A percentile compares a stretch with the other conserved stretches of the same genome.
These are phyloP conservation scores for Neopestalotiopsis rosae DNA, from an alignment of 2,329 filamentous ascomycete genomes.

Conservation along the genomic window DNA sequence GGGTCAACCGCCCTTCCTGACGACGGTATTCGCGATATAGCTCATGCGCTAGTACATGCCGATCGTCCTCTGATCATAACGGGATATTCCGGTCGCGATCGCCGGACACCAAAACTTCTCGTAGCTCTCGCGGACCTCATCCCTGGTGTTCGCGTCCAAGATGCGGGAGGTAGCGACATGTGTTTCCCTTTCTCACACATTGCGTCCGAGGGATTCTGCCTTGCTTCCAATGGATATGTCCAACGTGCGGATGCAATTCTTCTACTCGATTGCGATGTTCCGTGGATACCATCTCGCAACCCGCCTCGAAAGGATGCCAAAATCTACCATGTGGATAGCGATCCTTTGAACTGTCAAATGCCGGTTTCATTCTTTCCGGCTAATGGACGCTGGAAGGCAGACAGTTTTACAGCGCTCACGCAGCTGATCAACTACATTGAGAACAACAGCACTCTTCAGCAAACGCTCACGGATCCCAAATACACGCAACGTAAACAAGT, in stretches of 20 bases:
- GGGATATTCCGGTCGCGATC: conserved; percentile 54
- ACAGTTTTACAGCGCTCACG: conserved; percentile 48
- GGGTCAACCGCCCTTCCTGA: conserved; percentile 33
- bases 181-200: conserved; percentile 39
- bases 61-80: conserved; percentile 54
- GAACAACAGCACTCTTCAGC: conserved; percentile 14
- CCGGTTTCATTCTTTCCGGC: conserved; percentile 63
- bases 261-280: conserved; percentile 72
- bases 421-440: conserved; percentile 36
- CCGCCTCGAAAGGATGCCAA: conserved; percentile 60
- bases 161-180: conserved; percentile 58
- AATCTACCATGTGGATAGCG: conserved; percentile 70
- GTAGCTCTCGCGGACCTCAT: conserved; percentile 52
- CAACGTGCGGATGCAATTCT: conserved; percentile 68
- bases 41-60: conserved; percentile 48
- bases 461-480: conserved; percentile 30
- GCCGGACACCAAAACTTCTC: conserved; percentile 46
- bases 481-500: conserved; percentile 31
- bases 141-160: conserved; percentile 53
- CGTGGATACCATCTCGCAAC: conserved; percentile 71
- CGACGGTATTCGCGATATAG: conserved; percentile 48
- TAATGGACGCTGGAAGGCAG: conserved; percentile 54
- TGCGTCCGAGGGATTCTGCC: conserved; percentile 51
- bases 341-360: conserved; percentile 69
- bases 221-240: conserved; percentile 62